Evolutionary conservation across 2,329 filamentous ascomycete genomes (phyloP), one percentile per base, ranked within the genome.

Genomic region (Thielaviopsis ethacetica): DNA sequence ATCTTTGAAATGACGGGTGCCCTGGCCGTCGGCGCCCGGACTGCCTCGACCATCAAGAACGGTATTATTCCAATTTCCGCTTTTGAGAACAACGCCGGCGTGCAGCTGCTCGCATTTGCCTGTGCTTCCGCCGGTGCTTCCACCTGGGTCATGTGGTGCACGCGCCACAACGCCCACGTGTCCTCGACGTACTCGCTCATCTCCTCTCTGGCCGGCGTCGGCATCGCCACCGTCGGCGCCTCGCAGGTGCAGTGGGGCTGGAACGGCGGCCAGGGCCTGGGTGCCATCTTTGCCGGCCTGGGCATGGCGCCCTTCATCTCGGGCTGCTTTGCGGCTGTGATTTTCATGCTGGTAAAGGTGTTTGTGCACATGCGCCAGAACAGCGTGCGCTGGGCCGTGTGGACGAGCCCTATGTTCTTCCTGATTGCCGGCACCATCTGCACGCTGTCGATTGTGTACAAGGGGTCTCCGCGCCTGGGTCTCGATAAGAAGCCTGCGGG

Each of bases 131-230:
- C 81, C 17, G 84, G 76, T 64, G 82, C 84, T 55, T 82, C 83
- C 1, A 73, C 76, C 10, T 90, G 85, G 85, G 84, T 89, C 53
- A 88, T 88, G 84, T 88, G 84, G 84, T 88, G 85, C 70, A 89
- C 85, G 1, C 75, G 77, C 53, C 76, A 88, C 75, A 85, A 82
- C 3, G 83, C 84, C 61, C 85, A 86, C 71, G 83, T 86, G 64
- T 86, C 83, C 0, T 85, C 84, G 0, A 86, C 83, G 26, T 85
- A 86, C 75, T 85, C 83, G 0, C 77, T 87, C 58, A 79, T 86
- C 67, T 85, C 82, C 0, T 77, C 83, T 60, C 76, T 87, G 47
- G 82, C 82, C 60, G 83, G 83, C 71, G 83, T 86, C 49, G 83
- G 83, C 71, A 79, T 86, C 63, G 83, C 84, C 0, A 80, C 81